Base-by-base conservation (phyloP, 192 early-diverging fungal genomes). In the Mycoemilia scoparia region DNA sequence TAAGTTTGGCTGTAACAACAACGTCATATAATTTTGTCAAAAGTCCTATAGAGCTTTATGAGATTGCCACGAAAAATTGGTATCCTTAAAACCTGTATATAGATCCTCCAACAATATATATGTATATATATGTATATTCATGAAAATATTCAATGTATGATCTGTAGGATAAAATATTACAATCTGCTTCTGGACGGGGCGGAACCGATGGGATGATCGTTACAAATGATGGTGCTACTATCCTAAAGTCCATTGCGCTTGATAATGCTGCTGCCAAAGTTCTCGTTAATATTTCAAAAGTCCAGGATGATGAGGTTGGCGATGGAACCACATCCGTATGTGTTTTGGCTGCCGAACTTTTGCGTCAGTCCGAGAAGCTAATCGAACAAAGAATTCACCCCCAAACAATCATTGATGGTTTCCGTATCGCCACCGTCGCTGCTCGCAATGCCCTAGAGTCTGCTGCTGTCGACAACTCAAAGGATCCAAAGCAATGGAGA, bases 241-340 rank as follows among this genome's bases (percentile, higher is more conserved):
- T 98, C 51, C 69, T 98, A 33, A 95, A 95, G 45, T 86, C 80
- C 14, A 93, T 98, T 45, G 82, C 84, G 12, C 70, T 98, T 13
- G 93, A 98, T 57, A 95, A 98, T 50, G 84, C 93, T 3, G 93
- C 93, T 16, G 93, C 90, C 45, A 95, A 95, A 57, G 84, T 98
- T 18, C 63, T 95, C 26, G 89, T 95, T 45, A 93, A 92, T 71
- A 86, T 96, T 42, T 93, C 90, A 30, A 98, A 98, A 60, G 90
- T 95, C 26, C 93, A 98, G 64, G 93, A 98, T 66, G 88, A 98
- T 56, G 93, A 98, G 64, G 90, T 98, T 15, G 93, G 93, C 24
- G 93, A 98, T 62, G 93, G 93, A 30, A 98, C 93, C n/a, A 98
- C 93, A 19, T 93, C 90, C 1, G 93, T 98, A 10, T 93, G 88